Evolutionary conservation across 169 alveolate genomes (phyloP).

Genomic region (Eimeria falciformis): DNA sequence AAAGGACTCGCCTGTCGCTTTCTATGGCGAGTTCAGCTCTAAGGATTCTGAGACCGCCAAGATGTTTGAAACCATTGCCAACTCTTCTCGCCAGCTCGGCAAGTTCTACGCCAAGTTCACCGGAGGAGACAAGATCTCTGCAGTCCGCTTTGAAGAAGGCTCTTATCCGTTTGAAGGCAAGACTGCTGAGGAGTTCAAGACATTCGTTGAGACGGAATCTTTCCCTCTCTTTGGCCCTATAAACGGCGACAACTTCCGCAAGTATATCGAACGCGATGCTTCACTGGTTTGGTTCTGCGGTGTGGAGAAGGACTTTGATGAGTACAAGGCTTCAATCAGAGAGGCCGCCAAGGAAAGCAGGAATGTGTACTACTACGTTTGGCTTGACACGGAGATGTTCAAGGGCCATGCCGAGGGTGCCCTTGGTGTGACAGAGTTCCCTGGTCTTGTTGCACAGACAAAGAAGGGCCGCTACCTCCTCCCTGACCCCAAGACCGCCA

Average conservation of each 20-base stretch:
- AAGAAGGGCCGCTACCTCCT: slow-evolving; percentile 72
- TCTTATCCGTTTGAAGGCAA: slow-evolving; percentile 77
- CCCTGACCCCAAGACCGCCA: slow-evolving; percentile 73
- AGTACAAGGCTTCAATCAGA: slow-evolving; percentile 74
- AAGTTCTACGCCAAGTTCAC: slow-evolving; percentile 38
- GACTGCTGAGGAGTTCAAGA: slow-evolving; percentile 80
- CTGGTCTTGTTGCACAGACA: slow-evolving; percentile 80
- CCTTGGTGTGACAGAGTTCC: slow-evolving; percentile 81
- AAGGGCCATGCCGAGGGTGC: slow-evolving; percentile 83
- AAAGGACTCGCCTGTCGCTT: neutral
- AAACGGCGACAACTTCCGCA: slow-evolving; percentile 82
- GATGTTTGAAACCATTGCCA: slow-evolving; percentile 61
- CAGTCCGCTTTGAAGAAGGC: slow-evolving; percentile 81
- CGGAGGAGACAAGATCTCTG: slow-evolving; percentile 71
- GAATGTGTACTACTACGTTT: slow-evolving; percentile 79
- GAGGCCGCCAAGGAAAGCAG: slow-evolving; percentile 80
- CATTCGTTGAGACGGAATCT: slow-evolving; percentile 78
- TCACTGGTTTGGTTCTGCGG: slow-evolving; percentile 83
- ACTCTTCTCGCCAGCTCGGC: slow-evolving; percentile 23
- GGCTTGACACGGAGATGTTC: slow-evolving; percentile 83
- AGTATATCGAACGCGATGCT: slow-evolving; percentile 69
- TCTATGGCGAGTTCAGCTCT: slow-evolving; percentile 19
- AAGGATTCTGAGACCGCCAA: slow-evolving; percentile 44
- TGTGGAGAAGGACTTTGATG: slow-evolving; percentile 79
- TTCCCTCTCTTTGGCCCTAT: slow-evolving; percentile 85